Evolutionary conservation across 805 yeast genomes (phyloP), one percentile per base, ranked within the genome.

Genomic region (Wickerhamomyces alni): DNA sequence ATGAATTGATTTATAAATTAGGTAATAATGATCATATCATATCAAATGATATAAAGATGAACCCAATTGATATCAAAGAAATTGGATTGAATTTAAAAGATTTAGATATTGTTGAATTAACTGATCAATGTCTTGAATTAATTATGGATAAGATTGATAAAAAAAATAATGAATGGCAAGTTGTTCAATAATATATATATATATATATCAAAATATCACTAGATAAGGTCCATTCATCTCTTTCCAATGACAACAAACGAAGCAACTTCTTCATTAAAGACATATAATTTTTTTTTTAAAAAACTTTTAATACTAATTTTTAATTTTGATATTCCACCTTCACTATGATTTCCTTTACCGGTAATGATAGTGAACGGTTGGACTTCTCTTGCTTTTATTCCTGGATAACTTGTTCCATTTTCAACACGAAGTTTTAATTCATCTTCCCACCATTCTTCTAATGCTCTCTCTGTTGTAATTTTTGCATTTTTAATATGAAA

Each of bases 281-380:
- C 40, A 50, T 65, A 83, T 0, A 55, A 54, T 5, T 63, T 50
- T 1, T 43, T 43, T 3, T 44, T 48, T 30, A 84, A 60, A 45
- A 62, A 56, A 16, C 56, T 62, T 33, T 61, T 58, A 3, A 81
- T 74, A 2, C 68, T 51, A 1, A 45, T 56, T 42, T 67, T 67
- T 15, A 83, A 66, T 42, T 63, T 70, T 1, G 83, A 66, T 2
- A 62, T 52, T 0, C 87, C 86, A 5, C 73, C 75, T 1, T 54
- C 64, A 34, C 86, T 79, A 55, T 84, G 93, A 6, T 79, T 50
- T 0, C 93, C 93, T 46, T 86, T 59, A 0, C 93, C 91, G 0
- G 91, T 81, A 11, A 82, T 59, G 0, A 83, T 59, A 1, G 43
- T 54, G 8, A 82, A 50, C 0, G 75, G 72, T 1, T 58, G 63